A percentile compares a stretch with the other conserved stretches of the same genome.
Conservation (phyloP, 257 asterid species). For the Petrea volubilis region DNA sequence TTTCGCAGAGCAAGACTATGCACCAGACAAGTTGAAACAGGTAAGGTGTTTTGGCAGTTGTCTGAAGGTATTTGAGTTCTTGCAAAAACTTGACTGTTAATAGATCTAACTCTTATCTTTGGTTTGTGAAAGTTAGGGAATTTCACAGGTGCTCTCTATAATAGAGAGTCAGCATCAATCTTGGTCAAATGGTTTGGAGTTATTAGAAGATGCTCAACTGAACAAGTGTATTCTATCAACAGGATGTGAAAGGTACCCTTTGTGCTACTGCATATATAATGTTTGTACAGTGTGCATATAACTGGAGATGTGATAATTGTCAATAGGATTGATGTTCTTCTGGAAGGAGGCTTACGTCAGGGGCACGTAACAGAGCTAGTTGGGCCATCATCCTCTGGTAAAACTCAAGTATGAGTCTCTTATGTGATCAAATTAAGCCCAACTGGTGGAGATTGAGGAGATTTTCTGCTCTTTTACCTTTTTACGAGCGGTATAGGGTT, state of each 20-base stretch:
- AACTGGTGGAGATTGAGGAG: not conserved
- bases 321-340: constrained; percentile 70
- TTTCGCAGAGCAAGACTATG: constrained; percentile 43
- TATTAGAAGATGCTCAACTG: constrained; percentile 55
- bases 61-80: not conserved
- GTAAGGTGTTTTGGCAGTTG: constrained; percentile 31
- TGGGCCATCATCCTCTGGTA: constrained; percentile 88
- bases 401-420: constrained; percentile 72
- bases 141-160: constrained; percentile 56
- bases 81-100: not conserved
- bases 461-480: not conserved
- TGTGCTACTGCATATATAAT: constrained; percentile 1
- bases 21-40: constrained; percentile 59
- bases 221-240: constrained; percentile 56
- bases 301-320: constrained; percentile 8
- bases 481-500: too few relatives aligned
- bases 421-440: not conserved
- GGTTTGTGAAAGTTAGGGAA: constrained; percentile 47
- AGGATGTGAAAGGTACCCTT: constrained; percentile 66
- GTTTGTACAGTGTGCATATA: not conserved
- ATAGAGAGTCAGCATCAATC: constrained; percentile 53
- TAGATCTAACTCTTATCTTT: not conserved
- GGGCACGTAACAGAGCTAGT: constrained; percentile 85
- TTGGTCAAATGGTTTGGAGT: constrained; percentile 68
- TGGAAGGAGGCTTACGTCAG: constrained; percentile 66